Evolutionary conservation across 2,329 filamentous ascomycete species (phyloP), one percentile per base, ranked within the genome.

Genomic region (Microcera coccophila): DNA sequence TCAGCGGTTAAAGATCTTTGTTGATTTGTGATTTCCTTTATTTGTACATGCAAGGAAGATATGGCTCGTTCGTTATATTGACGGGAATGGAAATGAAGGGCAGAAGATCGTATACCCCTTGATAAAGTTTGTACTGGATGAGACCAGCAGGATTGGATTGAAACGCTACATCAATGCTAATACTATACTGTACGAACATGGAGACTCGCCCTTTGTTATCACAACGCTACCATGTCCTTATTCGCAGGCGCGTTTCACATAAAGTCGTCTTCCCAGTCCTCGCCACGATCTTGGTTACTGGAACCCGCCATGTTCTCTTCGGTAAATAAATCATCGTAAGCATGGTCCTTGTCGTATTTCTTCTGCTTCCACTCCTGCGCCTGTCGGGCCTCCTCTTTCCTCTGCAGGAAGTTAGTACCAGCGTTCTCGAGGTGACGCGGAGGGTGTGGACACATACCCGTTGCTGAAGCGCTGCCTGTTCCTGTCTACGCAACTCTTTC

Each of bases 281-380:
- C 79, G 49, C 78, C 75, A 12, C 89, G 79, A 60, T 95, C 82
- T 67, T 96, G 87, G 66, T 98, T 98, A 70, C 84, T 95, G 42
- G 82, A 81, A 17, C 66, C 70, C 33, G 81, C 81, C 71, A 95
- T 76, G 57, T 86, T 85, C 44, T 95, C 87, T 41, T 94, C 89
- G 4, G 79, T 81, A 65, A 95, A 90, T 41, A 96, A 68, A 36
- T 95, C 90, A 62, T 97, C 93, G 65, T 98, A 98, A 2, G 90
- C 91, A 68, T 98, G 91, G n/a, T 95, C 90, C 69, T 93, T 93
- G 67, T 95, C 88, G 76, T 83, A 95, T 66, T 94, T 94, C 69
- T 91, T 80, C 67, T 94, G 85, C 66, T 88, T 86, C 52, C 88
- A 78, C 71, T 96, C 88, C 65, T 89, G 84, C 38, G 82, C 79